Conservation (phyloP, 2,329 filamentous ascomycete species). For the Pestalotiopsis sp. region DNA sequence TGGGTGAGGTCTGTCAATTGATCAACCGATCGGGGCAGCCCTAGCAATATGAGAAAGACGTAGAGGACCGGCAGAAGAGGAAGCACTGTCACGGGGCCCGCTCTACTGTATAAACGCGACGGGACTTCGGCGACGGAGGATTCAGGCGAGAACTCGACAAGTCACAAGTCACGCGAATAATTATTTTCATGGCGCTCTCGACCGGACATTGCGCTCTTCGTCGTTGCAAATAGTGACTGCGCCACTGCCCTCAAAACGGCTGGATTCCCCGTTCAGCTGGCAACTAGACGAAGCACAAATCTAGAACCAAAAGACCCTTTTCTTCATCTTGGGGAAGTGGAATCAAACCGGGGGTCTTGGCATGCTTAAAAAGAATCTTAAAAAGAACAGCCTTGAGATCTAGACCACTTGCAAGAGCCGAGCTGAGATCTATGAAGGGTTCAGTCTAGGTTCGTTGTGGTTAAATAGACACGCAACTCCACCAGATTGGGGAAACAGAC, state of each 20-base stretch:
- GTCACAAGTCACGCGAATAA: neutral
- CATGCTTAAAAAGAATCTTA: neutral
- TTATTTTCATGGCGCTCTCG: neutral
- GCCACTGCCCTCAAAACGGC: neutral
- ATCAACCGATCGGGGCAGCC: neutral
- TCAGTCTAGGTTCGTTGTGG: no score
- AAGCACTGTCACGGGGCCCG: neutral
- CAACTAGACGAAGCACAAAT: neutral
- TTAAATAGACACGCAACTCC: neutral
- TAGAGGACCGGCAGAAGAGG: neutral
- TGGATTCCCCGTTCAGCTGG: neutral
- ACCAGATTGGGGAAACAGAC: neutral
- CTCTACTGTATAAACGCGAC: neutral
- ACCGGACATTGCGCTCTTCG: neutral
- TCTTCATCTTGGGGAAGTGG: neutral
- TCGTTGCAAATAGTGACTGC: neutral
- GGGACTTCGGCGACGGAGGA: neutral
- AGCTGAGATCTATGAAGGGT: neutral
- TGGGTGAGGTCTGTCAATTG: neutral
- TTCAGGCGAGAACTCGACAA: neutral
- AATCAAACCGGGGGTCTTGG: neutral
- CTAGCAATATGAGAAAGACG: neutral
- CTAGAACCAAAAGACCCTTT: neutral
- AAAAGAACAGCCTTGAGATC: neutral
- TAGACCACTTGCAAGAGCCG: neutral